A percentile compares a stretch with the other conserved stretches of the same genome.
phyloP scores from a whole-genome alignment of 306 rosid species.

The Cucumis melo region DNA sequence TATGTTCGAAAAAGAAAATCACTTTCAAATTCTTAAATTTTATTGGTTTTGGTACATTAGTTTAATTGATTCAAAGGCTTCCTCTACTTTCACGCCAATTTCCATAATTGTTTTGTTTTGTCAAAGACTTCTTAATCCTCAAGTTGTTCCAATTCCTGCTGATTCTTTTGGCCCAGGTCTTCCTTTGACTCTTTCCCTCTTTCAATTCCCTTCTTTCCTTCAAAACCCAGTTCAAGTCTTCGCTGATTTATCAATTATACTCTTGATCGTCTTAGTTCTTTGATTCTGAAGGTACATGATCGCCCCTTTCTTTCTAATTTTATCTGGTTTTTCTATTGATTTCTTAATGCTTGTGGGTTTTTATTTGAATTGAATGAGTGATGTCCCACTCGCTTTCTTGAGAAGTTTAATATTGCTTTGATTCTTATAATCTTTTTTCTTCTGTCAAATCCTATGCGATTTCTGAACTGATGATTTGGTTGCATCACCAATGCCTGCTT shows the following conservation, averaged over 20 bases:
- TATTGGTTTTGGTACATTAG: not conserved
- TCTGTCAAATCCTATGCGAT: not conserved
- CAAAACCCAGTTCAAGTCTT: not conserved
- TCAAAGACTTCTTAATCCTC: not conserved
- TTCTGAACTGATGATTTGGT: not conserved
- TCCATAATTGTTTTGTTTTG: not conserved
- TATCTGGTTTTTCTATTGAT: not conserved
- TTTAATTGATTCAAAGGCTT: not conserved
- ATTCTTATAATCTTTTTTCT: not conserved
- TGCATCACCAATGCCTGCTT: not conserved
- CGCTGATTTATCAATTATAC: not conserved
- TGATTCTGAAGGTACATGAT: not conserved
- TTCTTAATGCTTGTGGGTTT: not conserved
- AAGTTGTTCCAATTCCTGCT: not conserved
- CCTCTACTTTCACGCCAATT: conserved; percentile 1
- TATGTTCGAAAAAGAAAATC: not conserved
- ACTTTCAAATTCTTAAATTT: not conserved
- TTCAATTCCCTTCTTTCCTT: not conserved
- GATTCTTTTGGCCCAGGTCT: conserved; percentile 1
- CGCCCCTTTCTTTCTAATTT: not conserved
- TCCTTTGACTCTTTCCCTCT: conserved; percentile 4
- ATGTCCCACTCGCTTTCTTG: not conserved
- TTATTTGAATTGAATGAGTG: not conserved
- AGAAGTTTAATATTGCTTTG: not conserved
- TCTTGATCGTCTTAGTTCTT: not conserved